Base-by-base conservation (phyloP, 1,284 basidiomycete species). In the Agroathelia rolfsii region DNA sequence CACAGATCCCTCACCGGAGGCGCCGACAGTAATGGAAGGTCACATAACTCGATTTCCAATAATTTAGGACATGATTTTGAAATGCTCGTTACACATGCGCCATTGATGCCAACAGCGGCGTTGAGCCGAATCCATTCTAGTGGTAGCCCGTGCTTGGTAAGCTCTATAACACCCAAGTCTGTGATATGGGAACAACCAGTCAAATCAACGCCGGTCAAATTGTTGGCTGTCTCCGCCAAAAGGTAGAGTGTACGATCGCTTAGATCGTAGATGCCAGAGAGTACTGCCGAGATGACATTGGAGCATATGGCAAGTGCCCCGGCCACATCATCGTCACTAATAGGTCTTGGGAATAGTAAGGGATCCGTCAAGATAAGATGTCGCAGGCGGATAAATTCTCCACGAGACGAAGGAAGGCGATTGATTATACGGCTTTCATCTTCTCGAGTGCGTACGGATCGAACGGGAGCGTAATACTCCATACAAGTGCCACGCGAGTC, bases 1-100 rank as follows among this genome's bases (percentile, higher is more conserved):
- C 89, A 93, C n/a, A 95, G 64, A 46, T 88, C 79, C 37, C 84
- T 71, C 11, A 84, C 66, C 2, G 83, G 69, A 16, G 69, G 51
- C 19, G 87, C 72, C 8, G 82, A 78, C 39, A 95, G 54, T 23
- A 77, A 61, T n/a, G 76, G 69, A 34, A 87, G 75, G 41, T 74
- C 66, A 42, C 75, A 76, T 6, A 94, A 58, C 50, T 95, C 89
- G 40, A 93, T 66, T 54, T 94, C 89, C 35, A 84, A 62, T 10
- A 95, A 68, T 33, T 75, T 69, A 2, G 84, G 76, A 48, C 88
- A 89, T 11, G 74, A 64, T 34, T 73, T 75, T 5, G 79, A 78
- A 40, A 95, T 68, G 9, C 72, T 68, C 32, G 77, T 76, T 35
- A 95, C 64, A 4, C 81, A 73, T 2, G 66, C 62, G 48, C 89